Evolutionary conservation across 1,139 yeast species (phyloP).

Genomic region (Debaryomycetaceae sp.): DNA sequence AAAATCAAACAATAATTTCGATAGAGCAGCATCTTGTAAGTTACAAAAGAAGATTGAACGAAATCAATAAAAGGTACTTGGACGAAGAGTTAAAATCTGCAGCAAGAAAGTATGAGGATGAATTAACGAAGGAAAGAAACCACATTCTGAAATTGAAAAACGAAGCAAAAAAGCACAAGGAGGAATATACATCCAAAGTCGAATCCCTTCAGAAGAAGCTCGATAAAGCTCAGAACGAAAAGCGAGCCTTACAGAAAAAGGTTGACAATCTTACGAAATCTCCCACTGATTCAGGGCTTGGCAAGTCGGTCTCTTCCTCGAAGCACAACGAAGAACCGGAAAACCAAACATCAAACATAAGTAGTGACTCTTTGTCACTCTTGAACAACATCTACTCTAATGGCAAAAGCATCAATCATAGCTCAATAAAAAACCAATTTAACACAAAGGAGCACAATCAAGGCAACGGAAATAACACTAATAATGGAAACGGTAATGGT

Average conservation of each 20-base stretch:
- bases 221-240: constrained; percentile 14
- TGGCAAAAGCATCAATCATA: neutral
- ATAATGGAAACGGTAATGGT: neutral
- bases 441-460: neutral
- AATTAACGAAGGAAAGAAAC: constrained; percentile 17
- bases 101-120: constrained; percentile 16
- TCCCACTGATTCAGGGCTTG: neutral
- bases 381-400: neutral
- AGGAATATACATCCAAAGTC: constrained; percentile 14
- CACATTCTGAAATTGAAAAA: constrained; percentile 17
- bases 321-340: neutral
- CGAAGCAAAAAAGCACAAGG: constrained; percentile 16
- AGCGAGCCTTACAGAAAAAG: constrained; percentile 11
- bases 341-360: neutral
- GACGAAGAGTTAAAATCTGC: constrained; percentile 20
- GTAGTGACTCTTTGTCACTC: neutral
- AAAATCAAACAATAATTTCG: constrained; percentile 28
- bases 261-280: constrained; percentile 4
- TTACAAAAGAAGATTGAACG: constrained; percentile 26
- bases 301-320: neutral
- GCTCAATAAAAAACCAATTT: neutral
- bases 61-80: constrained; percentile 26
- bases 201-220: constrained; percentile 18
- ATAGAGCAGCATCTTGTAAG: constrained; percentile 28
- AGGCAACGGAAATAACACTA: neutral